Evolutionary conservation across 78 protist genomes (phyloP), one percentile per base, ranked within the genome.

Genomic region (Cavenderia fasciculata): DNA sequence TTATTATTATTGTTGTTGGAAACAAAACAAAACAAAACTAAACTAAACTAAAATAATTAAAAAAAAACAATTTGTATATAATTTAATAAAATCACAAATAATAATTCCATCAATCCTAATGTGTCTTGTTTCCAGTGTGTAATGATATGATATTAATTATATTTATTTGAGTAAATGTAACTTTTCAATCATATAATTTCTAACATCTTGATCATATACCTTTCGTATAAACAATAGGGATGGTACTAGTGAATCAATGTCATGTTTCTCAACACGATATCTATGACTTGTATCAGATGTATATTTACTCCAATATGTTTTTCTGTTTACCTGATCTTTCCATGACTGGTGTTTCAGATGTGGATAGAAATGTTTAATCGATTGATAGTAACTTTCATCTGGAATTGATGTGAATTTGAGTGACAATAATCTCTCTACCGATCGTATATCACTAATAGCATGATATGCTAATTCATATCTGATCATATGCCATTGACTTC

Each of bases 381-480:
- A 14, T 71, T 71, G 78, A 23, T 21, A 71, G 14, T 46, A 71
- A 6, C 51, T 51, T 52, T 71, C 78, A 71, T 71, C 78, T 19
- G 78, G 78, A n/a, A 71, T 52, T 21, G 8, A 5, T 2, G 36
- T 31, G 29, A 51, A 71, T 52, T 71, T 71, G 27, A 71, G 34
- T 33, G n/a, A 25, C 19, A 71, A 38, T 36, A 71, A 36, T 52
- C 29, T 52, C 23, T 71, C 78, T 10, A 71, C 21, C 0, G 78
- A n/a, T 71, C 54, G 47, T 3, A 71, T 31, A 71, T 71, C 47
- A 52, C 78, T 33, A 33, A 71, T 71, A 34, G 52, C 10, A 54
- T 40, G 52, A 14, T 71, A 25, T 34, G 33, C 78, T 51, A n/a
- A 71, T 25, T 29, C 23, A 4, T 29, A 36, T 8, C 25, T 71